phyloP scores from a whole-genome alignment of 2,329 filamentous ascomycete species.

The Cadophora luteo-olivacea region DNA sequence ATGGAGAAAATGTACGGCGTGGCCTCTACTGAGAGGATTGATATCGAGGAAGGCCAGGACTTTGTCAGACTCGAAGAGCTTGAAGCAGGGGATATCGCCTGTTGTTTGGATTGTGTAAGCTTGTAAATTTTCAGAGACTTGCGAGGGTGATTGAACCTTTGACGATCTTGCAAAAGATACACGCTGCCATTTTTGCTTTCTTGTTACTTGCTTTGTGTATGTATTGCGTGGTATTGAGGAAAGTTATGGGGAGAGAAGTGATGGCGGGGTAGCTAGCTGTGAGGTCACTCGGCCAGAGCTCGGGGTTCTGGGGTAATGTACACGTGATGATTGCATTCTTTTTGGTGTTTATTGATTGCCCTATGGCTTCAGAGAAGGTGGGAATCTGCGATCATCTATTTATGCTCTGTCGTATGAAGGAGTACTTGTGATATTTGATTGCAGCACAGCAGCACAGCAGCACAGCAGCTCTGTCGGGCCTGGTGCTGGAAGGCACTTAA shows the following conservation, averaged over 20 bases:
- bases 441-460: not conserved
- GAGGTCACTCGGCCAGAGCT: slow-evolving; percentile 4
- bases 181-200: slow-evolving; percentile 58
- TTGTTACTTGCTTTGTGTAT: not conserved
- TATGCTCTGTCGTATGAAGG: not conserved
- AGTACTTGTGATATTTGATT: not conserved
- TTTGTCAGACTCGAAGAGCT: slow-evolving; percentile 94
- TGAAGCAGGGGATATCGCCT: slow-evolving; percentile 97
- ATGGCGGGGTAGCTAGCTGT: slow-evolving; percentile 10
- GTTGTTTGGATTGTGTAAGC: slow-evolving; percentile 23
- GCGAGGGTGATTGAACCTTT: slow-evolving; percentile 64
- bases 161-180: slow-evolving; percentile 98
- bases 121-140: slow-evolving; percentile 7
- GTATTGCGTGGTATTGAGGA: not conserved
- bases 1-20: slow-evolving; percentile 67
- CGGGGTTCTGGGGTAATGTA: slow-evolving; percentile 10
- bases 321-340: not conserved
- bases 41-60: slow-evolving; percentile 97
- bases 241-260: not conserved
- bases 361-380: no score
- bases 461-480: not conserved
- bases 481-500: not conserved
- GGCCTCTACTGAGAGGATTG: slow-evolving; percentile 84
- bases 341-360: not conserved
- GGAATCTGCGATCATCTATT: not conserved